phyloP scores from a whole-genome alignment of 495 filamentous ascomycete species.

The Tuber melanosporum region DNA sequence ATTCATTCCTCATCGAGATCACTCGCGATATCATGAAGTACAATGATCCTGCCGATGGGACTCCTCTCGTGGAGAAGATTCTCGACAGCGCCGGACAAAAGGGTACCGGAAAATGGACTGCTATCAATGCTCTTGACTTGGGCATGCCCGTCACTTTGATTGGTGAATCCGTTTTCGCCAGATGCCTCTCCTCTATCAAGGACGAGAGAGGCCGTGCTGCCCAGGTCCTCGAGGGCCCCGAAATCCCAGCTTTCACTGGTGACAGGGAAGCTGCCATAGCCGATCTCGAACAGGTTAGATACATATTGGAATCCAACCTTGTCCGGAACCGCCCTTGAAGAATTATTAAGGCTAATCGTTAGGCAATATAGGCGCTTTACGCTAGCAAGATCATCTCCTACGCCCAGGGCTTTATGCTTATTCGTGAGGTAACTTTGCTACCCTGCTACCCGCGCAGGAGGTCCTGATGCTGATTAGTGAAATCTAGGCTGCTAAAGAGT shows the following conservation, averaged over 20 bases:
- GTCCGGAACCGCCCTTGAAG: too few relatives aligned
- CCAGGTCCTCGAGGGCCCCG: conserved; percentile 65
- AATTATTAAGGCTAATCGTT: conserved; percentile 27
- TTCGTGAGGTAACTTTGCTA: conserved; percentile 73
- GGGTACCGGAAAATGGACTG: conserved; percentile 99
- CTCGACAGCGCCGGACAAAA: conserved; percentile 98
- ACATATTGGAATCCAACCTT: background rate
- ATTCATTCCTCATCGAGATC: conserved; percentile 99
- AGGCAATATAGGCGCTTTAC: conserved; percentile 62
- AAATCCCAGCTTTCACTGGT: conserved; percentile 71
- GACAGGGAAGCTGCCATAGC: conserved; percentile 89
- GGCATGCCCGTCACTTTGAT: conserved; percentile 99
- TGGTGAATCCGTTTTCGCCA: conserved; percentile 90
- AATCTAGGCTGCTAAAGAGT: conserved; percentile 80
- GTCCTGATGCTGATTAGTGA: conserved; percentile 34
- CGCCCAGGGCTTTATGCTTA: conserved; percentile 99
- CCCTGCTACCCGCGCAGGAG: background rate
- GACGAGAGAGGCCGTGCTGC: conserved; percentile 81
- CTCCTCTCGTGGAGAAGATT: conserved; percentile 92
- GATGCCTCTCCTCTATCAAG: conserved; percentile 92
- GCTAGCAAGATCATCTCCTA: conserved; percentile 99
- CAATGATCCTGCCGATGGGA: conserved; percentile 84
- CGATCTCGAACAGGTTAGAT: conserved; percentile 74
- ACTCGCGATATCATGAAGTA: conserved; percentile 95
- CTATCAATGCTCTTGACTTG: conserved; percentile 95